Evolutionary conservation across 106 monocot genomes (phyloP).

Genomic region (Narthecium ossifragum): DNA sequence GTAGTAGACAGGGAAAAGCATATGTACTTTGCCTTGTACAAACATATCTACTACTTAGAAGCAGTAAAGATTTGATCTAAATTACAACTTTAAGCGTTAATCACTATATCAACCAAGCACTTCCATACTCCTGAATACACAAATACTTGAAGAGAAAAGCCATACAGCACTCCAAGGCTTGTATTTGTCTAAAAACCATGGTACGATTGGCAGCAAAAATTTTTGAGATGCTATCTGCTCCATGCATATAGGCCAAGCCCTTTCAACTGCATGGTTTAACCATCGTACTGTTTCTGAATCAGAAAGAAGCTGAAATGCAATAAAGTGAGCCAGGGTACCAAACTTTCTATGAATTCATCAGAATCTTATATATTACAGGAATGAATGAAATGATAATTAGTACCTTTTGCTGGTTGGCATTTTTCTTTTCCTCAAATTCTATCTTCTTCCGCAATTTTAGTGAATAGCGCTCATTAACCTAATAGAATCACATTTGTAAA

Average conservation of each 20-base stretch:
- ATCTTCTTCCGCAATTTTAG: constrained; percentile 53
- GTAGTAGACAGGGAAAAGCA: too few relatives aligned
- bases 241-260: constrained; percentile 96
- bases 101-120: too few relatives aligned
- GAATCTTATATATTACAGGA: neutral
- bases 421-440: constrained; percentile 66
- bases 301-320: constrained; percentile 76
- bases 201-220: constrained; percentile 82
- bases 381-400: neutral
- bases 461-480: constrained; percentile 62
- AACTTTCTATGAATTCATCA: neutral
- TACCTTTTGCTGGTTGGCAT: constrained; percentile 74
- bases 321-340: neutral
- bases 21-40: too few relatives aligned
- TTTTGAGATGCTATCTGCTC: constrained; percentile 81
- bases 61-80: too few relatives aligned
- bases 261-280: constrained; percentile 88
- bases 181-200: constrained; percentile 95
- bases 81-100: too few relatives aligned
- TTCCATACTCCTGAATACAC: too few relatives aligned
- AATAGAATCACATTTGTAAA: constrained; percentile 1
- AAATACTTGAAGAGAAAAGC: neutral
- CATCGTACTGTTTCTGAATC: constrained; percentile 93
- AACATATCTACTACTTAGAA: too few relatives aligned
- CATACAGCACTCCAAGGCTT: constrained; percentile 94